These are phyloP conservation scores for Phytophthora aleatoria DNA, from an alignment of 352 stramenopile genomes.

Conservation along the genomic window DNA sequence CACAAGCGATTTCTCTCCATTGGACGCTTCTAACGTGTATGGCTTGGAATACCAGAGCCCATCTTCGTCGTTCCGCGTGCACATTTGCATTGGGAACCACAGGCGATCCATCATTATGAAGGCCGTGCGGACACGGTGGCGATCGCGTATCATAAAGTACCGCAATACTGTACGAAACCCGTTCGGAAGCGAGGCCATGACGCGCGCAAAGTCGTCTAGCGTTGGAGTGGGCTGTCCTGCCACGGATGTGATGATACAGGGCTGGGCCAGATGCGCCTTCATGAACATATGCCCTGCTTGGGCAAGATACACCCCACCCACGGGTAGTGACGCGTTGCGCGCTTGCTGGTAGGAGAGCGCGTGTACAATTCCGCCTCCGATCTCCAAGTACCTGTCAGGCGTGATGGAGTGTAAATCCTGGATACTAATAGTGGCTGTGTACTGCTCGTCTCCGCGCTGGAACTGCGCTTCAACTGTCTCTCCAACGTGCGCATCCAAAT, in stretches of 20 bases:
- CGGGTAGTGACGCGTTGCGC: slow-evolving; percentile 77
- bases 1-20: slow-evolving; percentile 29
- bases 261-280: slow-evolving; percentile 82
- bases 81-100: slow-evolving; percentile 90
- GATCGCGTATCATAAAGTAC: slow-evolving; percentile 89
- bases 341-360: slow-evolving; percentile 90
- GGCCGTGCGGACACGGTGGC: slow-evolving; percentile 81
- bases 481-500: slow-evolving; percentile 74
- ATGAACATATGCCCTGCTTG: slow-evolving; percentile 92
- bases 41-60: slow-evolving; percentile 68
- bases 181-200: slow-evolving; percentile 76
- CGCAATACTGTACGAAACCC: slow-evolving; percentile 82
- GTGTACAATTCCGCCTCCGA: slow-evolving; percentile 88
- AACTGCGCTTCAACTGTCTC: slow-evolving; percentile 72
- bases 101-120: slow-evolving; percentile 91
- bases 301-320: slow-evolving; percentile 83
- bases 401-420: slow-evolving; percentile 88
- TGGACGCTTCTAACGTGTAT: slow-evolving; percentile 21
- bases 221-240: slow-evolving; percentile 80
- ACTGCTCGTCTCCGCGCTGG: slow-evolving; percentile 68
- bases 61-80: slow-evolving; percentile 70
- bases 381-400: slow-evolving; percentile 81
- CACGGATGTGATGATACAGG: slow-evolving; percentile 88
- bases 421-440: slow-evolving; percentile 50
- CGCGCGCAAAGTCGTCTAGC: slow-evolving; percentile 81